Percentiles rank a stretch among this genome's conserved stretches.
These are phyloP conservation scores for Aspergillus udagawae DNA, from an alignment of 2,329 filamentous ascomycete genomes.

Conservation along the genomic window DNA sequence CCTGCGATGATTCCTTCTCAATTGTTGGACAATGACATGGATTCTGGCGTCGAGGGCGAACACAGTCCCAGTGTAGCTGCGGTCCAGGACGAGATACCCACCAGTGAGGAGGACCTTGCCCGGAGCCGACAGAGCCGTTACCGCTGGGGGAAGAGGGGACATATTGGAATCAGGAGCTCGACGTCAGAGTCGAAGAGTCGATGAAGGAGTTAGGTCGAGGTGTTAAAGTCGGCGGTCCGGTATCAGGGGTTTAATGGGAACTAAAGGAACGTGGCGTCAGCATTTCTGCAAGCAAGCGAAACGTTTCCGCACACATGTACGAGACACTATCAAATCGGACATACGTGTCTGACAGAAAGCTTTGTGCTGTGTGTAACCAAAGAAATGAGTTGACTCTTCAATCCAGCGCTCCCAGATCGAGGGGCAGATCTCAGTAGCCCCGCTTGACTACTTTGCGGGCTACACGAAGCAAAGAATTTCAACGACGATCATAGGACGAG, in stretches of 20 bases:
- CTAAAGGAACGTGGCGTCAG: background rate
- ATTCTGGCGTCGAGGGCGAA: constrained; percentile 63
- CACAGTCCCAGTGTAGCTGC: constrained; percentile 71
- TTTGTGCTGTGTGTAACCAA: background rate
- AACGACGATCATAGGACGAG: background rate
- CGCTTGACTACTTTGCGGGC: background rate
- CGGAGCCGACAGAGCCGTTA: constrained; percentile 74
- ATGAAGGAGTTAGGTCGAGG: background rate
- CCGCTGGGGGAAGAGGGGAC: constrained; percentile 13
- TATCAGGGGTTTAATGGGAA: background rate
- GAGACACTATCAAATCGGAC: background rate
- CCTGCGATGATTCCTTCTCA: constrained; percentile 37
- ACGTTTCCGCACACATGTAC: background rate
- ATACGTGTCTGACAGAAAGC: background rate
- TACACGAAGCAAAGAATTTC: background rate
- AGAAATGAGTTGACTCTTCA: background rate
- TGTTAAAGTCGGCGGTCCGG: background rate
- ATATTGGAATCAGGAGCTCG: background rate
- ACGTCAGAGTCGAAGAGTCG: background rate
- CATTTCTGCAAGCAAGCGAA: background rate
- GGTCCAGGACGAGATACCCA: constrained; percentile 91
- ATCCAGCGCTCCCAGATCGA: background rate
- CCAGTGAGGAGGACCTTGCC: constrained; percentile 95
- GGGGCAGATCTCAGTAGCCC: background rate
- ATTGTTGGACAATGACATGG: constrained; percentile 55